A percentile compares a stretch with the other conserved stretches of the same genome.
These are phyloP conservation scores for Mucor ambiguus DNA, from an alignment of 371 early-diverging fungal species.

Conservation along the genomic window DNA sequence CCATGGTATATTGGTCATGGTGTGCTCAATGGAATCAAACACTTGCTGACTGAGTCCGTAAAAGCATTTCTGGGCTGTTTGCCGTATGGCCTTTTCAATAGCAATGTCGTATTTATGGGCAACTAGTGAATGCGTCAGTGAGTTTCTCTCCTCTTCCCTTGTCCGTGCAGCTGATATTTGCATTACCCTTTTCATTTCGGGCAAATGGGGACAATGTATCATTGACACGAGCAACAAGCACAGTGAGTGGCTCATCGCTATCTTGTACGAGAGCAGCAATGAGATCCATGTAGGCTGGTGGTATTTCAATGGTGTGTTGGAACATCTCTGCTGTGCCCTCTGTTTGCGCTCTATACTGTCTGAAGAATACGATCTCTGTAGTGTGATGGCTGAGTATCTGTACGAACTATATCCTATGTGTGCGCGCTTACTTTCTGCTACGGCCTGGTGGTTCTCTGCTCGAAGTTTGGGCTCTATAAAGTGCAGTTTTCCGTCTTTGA, in stretches of 20 bases:
- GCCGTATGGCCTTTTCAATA: constrained; percentile 31
- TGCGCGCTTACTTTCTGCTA: constrained; percentile 25
- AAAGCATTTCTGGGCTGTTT: constrained; percentile 25
- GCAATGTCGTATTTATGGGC: constrained; percentile 27
- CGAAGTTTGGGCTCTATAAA: constrained; percentile 39
- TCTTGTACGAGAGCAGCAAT: constrained; percentile 44
- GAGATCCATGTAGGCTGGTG: constrained; percentile 24
- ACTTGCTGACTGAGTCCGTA: constrained; percentile 33
- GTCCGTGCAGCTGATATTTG: neutral
- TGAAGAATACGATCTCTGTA: constrained; percentile 37
- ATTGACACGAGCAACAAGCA: constrained; percentile 35
- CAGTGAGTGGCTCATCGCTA: constrained; percentile 39
- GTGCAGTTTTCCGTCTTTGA: constrained; percentile 46
- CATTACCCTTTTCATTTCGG: constrained; percentile 40
- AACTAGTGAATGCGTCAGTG: constrained; percentile 13
- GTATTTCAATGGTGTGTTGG: constrained; percentile 24
- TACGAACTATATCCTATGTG: neutral
- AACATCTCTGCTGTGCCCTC: constrained; percentile 16
- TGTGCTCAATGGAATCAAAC: constrained; percentile 16
- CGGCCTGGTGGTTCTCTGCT: constrained; percentile 33
- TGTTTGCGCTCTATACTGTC: constrained; percentile 24
- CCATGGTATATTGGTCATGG: constrained; percentile 27
- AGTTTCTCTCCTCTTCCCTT: neutral
- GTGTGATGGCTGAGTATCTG: neutral
- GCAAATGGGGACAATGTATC: constrained; percentile 41